These are phyloP conservation scores for Blastomyces parvus DNA, from an alignment of 2,329 filamentous ascomycete species.

Conservation along the genomic window DNA sequence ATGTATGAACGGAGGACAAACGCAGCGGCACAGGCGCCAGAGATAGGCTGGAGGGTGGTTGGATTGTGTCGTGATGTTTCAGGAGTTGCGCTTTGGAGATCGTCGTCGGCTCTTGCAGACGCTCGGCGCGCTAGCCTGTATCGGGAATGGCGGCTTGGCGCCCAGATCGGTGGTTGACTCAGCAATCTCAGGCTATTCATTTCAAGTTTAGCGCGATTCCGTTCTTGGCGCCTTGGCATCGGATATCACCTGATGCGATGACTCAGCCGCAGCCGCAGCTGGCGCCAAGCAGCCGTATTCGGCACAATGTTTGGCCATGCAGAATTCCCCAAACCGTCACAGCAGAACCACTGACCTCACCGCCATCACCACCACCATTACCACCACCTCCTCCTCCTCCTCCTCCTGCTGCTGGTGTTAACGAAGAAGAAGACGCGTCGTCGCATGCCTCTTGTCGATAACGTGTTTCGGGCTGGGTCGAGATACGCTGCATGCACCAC, in stretches of 20 bases:
- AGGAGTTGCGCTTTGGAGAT: slow-evolving; percentile 10
- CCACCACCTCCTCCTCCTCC: too few species aligned
- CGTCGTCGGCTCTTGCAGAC: slow-evolving; percentile 6
- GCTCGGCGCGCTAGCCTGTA: slow-evolving; percentile 2
- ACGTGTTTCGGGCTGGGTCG: not conserved
- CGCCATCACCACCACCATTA: not conserved
- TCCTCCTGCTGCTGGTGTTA: too few species aligned
- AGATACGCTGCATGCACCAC: not conserved
- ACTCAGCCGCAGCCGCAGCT: not conserved
- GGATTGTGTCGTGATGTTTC: slow-evolving; percentile 7
- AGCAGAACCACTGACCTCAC: too few species aligned
- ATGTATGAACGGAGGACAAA: not conserved
- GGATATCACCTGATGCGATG: not conserved
- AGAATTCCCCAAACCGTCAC: too few species aligned
- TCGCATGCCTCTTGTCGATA: not conserved
- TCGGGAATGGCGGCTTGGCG: not conserved
- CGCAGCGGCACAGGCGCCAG: not conserved
- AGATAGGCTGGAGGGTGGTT: not conserved
- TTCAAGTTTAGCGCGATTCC: not conserved
- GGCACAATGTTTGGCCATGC: not conserved
- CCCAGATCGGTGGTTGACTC: not conserved
- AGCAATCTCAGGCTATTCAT: not conserved
- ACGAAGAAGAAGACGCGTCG: not conserved
- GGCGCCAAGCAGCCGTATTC: too few species aligned
- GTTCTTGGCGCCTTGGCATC: not conserved